Base-by-base conservation (phyloP, 495 filamentous ascomycete genomes). In the Penicilliopsis zonata region DNA sequence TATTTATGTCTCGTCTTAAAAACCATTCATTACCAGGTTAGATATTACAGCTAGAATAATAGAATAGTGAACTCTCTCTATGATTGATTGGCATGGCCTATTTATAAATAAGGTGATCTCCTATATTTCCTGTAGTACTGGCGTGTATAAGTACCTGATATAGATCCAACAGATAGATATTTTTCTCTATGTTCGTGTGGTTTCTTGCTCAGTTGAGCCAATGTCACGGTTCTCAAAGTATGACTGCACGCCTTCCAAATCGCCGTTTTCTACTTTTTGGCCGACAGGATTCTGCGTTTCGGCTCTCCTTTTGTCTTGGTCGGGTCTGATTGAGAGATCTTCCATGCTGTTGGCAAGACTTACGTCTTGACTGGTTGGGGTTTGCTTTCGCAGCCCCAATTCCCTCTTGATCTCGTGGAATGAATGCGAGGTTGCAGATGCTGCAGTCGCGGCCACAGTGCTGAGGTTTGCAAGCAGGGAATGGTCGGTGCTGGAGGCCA, bases 291-390 rank as follows among this genome's bases (percentile, higher is more conserved):
- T 34, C 9, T n/a, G 25, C 15, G 8, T 26, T 35, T 38, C 17
- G 23, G 33, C 29, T 29, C 36, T 23, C n/a, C 23, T 30, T 40
- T 38, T 1, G 17, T 35, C 30, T 37, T 45, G 26, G 6, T 35
- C 18, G 14, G 13, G 4, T 31, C 18, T 28, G 10, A 26, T 33
- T 23, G 6, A 23, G 61, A 19, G 53, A 52, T 45, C 64, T 43
- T 73, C 72, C 42, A 69, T 51, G 37, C 70, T 79, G 27, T 63
- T 75, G 3, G 80, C 79, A 41, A 76, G 68, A 47, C 80, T 83
- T 5, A 84, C 60, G 33, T 74, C 61, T 4, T 57, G 66, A 36
- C 73, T 85, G 5, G 67, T 63, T 9, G 71, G 67, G 3, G 62
- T 74, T 33, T 72, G 63, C 17, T 67, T 67, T 16, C 80, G 57